phyloP scores from a whole-genome alignment of 352 stramenopile genomes.

The Pythium plurisporium region DNA sequence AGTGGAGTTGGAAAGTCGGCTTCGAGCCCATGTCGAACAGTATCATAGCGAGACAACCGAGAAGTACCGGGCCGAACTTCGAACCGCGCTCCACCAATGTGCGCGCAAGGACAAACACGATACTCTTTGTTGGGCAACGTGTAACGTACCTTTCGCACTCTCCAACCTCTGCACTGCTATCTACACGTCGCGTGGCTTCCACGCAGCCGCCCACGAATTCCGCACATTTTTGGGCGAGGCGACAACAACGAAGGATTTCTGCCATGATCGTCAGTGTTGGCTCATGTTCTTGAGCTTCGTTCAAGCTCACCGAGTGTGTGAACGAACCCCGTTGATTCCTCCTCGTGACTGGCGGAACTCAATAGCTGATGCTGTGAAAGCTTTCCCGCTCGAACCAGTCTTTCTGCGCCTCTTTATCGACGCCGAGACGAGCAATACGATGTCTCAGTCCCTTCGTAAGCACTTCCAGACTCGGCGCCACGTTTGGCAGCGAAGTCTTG shows the following conservation, averaged over 20 bases:
- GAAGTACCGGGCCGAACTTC: conserved; percentile 45
- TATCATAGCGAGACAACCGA: conserved; percentile 16
- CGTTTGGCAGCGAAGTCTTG: conserved; percentile 44
- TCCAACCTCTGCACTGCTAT: conserved; percentile 59
- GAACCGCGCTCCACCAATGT: conserved; percentile 30
- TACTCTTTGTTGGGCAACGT: too few relatives aligned
- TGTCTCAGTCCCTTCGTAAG: conserved; percentile 64
- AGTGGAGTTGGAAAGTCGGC: conserved; percentile 14
- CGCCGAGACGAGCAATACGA: conserved; percentile 59
- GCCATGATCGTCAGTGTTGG: conserved; percentile 14
- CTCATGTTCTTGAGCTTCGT: conserved; percentile 54
- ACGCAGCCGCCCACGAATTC: conserved; percentile 48
- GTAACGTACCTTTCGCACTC: conserved; percentile 38
- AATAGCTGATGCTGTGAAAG: conserved; percentile 33
- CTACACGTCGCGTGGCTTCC: conserved; percentile 46
- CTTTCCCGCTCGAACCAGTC: conserved; percentile 40
- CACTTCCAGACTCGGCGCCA: conserved; percentile 49
- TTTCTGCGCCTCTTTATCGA: conserved; percentile 73
- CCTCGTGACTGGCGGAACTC: conserved; percentile 49
- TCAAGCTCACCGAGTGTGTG: conserved; percentile 42
- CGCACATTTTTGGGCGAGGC: conserved; percentile 14
- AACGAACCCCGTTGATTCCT: conserved; percentile 31
- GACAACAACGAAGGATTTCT: background rate
- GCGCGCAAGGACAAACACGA: background rate
- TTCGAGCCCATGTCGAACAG: conserved; percentile 23